Percentiles rank a stretch among this genome's conserved stretches.
phyloP scores from a whole-genome alignment of 1,284 basidiomycete genomes.

The Puccinia triticina region DNA sequence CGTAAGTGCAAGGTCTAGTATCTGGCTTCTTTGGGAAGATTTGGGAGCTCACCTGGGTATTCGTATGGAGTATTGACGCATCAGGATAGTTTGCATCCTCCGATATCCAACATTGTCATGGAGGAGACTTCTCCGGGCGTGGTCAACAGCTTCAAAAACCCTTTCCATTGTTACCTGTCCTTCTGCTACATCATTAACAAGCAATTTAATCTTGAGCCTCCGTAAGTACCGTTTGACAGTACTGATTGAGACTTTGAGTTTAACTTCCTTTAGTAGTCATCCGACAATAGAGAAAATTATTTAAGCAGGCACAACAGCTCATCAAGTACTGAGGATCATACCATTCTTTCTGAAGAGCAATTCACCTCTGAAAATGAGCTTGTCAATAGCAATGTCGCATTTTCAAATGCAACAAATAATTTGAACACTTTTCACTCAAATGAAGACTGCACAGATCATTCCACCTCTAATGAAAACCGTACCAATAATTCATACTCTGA shows the following conservation, averaged over 20 bases:
- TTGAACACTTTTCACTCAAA: too few relatives aligned
- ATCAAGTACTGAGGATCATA: neutral
- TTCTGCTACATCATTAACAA: neutral
- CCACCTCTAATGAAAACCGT: too few relatives aligned
- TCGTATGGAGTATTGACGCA: neutral
- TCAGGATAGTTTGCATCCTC: neutral
- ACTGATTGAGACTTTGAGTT: neutral
- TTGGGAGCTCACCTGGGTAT: neutral
- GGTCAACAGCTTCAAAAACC: neutral
- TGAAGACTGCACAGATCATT: too few relatives aligned
- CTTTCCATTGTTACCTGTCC: neutral
- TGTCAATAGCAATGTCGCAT: too few relatives aligned
- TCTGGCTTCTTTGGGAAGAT: neutral
- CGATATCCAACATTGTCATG: neutral
- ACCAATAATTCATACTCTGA: too few relatives aligned
- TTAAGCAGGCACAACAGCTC: neutral
- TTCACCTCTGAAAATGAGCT: too few relatives aligned
- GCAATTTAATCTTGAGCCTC: neutral
- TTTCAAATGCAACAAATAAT: too few relatives aligned
- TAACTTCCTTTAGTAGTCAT: neutral
- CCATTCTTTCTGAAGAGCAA: too few relatives aligned
- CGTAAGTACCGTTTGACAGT: neutral
- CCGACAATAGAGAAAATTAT: neutral
- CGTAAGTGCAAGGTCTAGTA: neutral
- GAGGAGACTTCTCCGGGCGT: neutral